phyloP scores from a whole-genome alignment of 1,284 basidiomycete species.

The Ceratobasidium sp. region DNA sequence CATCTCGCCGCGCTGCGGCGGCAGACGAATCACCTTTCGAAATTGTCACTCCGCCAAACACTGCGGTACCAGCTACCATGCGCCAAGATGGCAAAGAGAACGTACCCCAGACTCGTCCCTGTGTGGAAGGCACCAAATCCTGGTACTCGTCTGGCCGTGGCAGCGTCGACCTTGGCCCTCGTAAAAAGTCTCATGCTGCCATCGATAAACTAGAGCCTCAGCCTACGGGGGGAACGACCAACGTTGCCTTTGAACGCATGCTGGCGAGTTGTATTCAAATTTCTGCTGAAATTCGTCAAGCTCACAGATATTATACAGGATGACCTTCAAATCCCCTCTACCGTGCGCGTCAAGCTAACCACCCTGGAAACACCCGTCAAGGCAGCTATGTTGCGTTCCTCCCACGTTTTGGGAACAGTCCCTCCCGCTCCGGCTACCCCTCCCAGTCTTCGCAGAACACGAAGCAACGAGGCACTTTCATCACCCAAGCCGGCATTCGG shows the following conservation, averaged over 20 bases:
- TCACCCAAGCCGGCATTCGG: conserved; percentile 60
- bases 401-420: conserved; percentile 67
- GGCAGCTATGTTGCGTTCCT: conserved; percentile 89
- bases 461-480: conserved; percentile 71
- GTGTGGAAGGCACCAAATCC: conserved; percentile 18
- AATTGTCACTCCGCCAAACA: conserved; percentile 29
- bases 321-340: conserved; percentile 83
- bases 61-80: not conserved
- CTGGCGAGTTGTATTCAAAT: conserved; percentile 60
- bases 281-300: conserved; percentile 3
- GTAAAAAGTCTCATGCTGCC: conserved; percentile 11
- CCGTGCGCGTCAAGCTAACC: conserved; percentile 76
- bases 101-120: conserved; percentile 10
- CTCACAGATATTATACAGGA: conserved; percentile 61
- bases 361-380: conserved; percentile 85
- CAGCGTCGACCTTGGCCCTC: conserved; percentile 21
- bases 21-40: conserved; percentile 37
- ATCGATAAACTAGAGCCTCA: conserved; percentile 19
- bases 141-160: conserved; percentile 9
- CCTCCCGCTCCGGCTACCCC: conserved; percentile 52
- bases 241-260: conserved; percentile 76
- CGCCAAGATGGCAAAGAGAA: conserved; percentile 29
- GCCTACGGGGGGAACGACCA: conserved; percentile 53
- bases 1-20: conserved; percentile 12
- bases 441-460: conserved; percentile 66